A percentile compares a stretch with the other conserved stretches of the same genome.
Evolutionary conservation across 441 rosid genomes (phyloP).

Genomic region (Breynia disticha): DNA sequence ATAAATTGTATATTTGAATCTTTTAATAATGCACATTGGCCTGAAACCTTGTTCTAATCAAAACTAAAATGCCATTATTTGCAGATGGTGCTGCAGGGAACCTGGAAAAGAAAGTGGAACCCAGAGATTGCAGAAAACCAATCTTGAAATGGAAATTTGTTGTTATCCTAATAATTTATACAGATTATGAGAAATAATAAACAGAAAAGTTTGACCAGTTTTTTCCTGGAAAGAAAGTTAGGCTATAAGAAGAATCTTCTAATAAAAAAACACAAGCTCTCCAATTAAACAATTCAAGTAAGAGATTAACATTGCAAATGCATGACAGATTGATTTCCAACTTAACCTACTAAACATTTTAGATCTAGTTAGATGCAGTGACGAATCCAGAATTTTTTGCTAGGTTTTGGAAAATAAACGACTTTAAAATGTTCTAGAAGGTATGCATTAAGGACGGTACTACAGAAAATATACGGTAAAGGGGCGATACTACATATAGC

Average conservation of each 20-base stretch:
- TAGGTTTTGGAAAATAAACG: background rate
- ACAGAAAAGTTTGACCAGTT: background rate
- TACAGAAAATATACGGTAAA: too few relatives aligned
- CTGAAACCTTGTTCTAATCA: background rate
- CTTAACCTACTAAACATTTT: conserved; percentile 5
- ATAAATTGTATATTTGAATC: too few relatives aligned
- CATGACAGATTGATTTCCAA: conserved; percentile 19
- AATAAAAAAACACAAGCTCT: conserved; percentile 2
- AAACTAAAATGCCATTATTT: conserved; percentile 8
- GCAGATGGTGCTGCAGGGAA: conserved; percentile 20
- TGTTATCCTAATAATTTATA: too few relatives aligned
- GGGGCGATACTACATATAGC: too few relatives aligned
- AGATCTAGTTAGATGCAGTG: background rate
- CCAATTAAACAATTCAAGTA: background rate
- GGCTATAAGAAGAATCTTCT: conserved; percentile 15
- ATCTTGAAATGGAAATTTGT: too few relatives aligned
- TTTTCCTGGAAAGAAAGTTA: conserved; percentile 9
- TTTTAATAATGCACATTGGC: background rate
- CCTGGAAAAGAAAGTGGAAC: conserved; percentile 21
- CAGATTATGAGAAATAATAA: background rate
- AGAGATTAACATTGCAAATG: conserved; percentile 17
- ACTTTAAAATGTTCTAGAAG: too few relatives aligned
- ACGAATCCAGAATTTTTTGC: background rate
- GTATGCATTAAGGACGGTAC: too few relatives aligned
- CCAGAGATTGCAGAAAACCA: conserved; percentile 2